A percentile compares a stretch with the other conserved stretches of the same genome.
Conservation (phyloP, 2,329 filamentous ascomycete genomes). For the Eutypella sp. region DNA sequence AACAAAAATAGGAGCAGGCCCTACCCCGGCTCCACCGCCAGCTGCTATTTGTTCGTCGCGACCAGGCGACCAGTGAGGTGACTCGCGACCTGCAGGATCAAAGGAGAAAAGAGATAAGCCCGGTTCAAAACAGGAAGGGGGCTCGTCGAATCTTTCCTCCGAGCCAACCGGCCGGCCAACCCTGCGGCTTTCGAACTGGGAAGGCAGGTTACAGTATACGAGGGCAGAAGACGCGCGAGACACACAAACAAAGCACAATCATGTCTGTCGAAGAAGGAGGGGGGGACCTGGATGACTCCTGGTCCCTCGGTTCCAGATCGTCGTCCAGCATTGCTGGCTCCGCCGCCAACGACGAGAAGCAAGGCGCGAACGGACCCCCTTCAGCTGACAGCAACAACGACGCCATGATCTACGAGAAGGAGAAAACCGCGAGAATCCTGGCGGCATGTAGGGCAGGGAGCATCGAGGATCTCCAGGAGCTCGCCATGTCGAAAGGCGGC, state of each 20-base stretch:
- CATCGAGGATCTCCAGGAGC: conserved; percentile 47
- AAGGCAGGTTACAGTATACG: no score
- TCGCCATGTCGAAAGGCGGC: conserved; percentile 62
- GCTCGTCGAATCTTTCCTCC: no score
- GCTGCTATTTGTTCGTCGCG: neutral
- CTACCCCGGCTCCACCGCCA: neutral
- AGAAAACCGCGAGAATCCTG: conserved; percentile 44
- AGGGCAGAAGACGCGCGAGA: no score
- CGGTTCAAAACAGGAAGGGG: no score
- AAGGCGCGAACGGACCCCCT: neutral
- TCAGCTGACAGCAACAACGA: no score
- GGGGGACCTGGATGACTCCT: neutral
- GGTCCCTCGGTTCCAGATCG: neutral
- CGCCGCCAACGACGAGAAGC: conserved; percentile 1
- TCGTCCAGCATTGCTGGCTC: neutral
- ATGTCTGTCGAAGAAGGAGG: neutral
- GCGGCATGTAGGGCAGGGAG: conserved; percentile 57
- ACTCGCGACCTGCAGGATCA: neutral
- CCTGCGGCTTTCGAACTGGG: no score
- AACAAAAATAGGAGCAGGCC: no score
- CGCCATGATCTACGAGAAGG: conserved; percentile 1
- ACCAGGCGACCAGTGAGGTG: neutral
- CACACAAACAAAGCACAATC: neutral
- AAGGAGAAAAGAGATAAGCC: no score
- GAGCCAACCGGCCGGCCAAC: neutral